A percentile compares a stretch with the other conserved stretches of the same genome.
These are phyloP conservation scores for Venturia oleaginea DNA, from an alignment of 2,329 filamentous ascomycete genomes.

Conservation along the genomic window DNA sequence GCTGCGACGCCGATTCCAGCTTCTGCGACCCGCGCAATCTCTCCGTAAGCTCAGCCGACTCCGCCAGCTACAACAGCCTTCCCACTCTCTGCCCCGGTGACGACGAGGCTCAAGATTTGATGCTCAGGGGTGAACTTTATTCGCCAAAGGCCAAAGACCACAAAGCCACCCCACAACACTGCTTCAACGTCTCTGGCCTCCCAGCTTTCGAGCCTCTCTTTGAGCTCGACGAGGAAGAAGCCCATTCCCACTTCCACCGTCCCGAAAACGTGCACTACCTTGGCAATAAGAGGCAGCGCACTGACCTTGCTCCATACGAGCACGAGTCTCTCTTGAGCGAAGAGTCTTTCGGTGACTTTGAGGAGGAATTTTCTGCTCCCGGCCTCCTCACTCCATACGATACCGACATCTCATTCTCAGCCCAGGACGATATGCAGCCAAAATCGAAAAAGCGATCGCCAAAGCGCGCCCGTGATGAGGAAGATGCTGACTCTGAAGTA, in stretches of 20 bases:
- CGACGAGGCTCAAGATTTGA: conserved; percentile 50
- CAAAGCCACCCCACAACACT: conserved; percentile 30
- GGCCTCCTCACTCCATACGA: conserved; percentile 55
- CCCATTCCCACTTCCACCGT: conserved; percentile 69
- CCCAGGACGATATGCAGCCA: conserved; percentile 20
- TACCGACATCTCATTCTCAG: conserved; percentile 36
- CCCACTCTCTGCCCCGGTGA: conserved; percentile 53
- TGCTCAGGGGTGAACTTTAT: conserved; percentile 37
- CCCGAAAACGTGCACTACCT: conserved; percentile 52
- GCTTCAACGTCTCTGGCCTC: conserved; percentile 47
- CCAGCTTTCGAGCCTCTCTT: conserved; percentile 77
- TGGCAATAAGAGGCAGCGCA: conserved; percentile 61
- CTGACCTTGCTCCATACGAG: conserved; percentile 55
- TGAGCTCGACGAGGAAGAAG: conserved; percentile 84
- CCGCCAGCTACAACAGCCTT: conserved; percentile 56
- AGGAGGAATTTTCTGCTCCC: conserved; percentile 56
- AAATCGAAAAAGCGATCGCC: conserved; percentile 15
- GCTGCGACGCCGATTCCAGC: conserved; percentile 64
- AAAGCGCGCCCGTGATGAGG: conserved; percentile 17
- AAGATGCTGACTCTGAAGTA: conserved; percentile 26
- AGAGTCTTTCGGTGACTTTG: conserved; percentile 66
- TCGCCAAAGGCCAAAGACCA: conserved; percentile 28
- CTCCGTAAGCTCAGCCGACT: conserved; percentile 54
- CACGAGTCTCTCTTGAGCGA: conserved; percentile 60
- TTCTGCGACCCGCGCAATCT: conserved; percentile 90